Conservation (phyloP, 148 eudicot species). For the Fallopia convolvulus region DNA sequence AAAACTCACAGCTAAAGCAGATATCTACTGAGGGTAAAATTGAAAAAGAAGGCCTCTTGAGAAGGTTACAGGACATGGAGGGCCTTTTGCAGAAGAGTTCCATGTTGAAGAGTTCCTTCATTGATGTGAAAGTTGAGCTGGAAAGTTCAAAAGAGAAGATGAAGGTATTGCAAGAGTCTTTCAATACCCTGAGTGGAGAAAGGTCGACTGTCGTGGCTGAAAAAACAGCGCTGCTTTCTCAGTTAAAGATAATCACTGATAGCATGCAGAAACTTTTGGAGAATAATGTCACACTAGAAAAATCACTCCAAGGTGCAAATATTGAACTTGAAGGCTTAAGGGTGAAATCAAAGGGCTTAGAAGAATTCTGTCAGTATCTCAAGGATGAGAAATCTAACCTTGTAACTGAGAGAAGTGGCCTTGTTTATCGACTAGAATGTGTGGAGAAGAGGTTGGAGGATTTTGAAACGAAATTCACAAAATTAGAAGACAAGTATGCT, state of each 20-base stretch:
- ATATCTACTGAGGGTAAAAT: conserved; percentile 30
- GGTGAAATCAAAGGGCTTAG: conserved; percentile 72
- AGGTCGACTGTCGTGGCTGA: conserved; percentile 57
- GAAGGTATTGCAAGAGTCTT: conserved; percentile 43
- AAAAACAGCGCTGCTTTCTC: conserved; percentile 68
- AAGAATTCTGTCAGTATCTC: conserved; percentile 63
- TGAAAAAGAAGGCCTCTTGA: conserved; percentile 45
- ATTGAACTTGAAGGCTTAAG: conserved; percentile 76
- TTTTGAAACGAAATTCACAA: conserved; percentile 54
- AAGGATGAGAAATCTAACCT: conserved; percentile 59
- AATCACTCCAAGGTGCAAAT: conserved; percentile 60
- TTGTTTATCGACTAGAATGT: conserved; percentile 53
- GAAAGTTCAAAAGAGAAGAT: conserved; percentile 41
- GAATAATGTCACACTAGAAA: conserved; percentile 59
- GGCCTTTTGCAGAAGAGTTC: conserved; percentile 38
- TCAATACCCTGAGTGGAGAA: conserved; percentile 44
- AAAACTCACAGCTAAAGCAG: conserved; percentile 59
- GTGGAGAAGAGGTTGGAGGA: conserved; percentile 57
- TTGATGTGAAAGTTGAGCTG: conserved; percentile 46
- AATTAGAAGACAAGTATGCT: conserved; percentile 55
- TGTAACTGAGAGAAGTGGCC: conserved; percentile 42
- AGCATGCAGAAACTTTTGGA: conserved; percentile 74
- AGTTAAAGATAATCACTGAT: conserved; percentile 58
- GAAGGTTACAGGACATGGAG: conserved; percentile 50
- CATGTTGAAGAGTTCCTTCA: conserved; percentile 31